Evolutionary conservation across 306 rosid genomes (phyloP).

Genomic region (Hylodesmum podocarpum): DNA sequence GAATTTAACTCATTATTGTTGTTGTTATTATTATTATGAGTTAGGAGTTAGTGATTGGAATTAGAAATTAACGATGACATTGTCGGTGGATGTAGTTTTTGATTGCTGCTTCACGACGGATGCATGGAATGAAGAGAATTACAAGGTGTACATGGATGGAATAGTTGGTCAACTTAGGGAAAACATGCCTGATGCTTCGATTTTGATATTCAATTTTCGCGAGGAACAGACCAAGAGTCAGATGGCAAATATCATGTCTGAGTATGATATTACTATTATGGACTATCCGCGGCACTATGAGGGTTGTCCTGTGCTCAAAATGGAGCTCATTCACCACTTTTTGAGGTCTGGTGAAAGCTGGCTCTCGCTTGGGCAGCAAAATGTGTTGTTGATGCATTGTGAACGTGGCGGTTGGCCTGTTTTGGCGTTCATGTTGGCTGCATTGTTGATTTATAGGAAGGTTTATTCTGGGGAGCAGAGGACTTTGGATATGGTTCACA

Average conservation of each 20-base stretch:
- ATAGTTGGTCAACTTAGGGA: constrained; percentile 66
- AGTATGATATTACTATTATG: constrained; percentile 85
- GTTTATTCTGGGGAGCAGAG: constrained; percentile 78
- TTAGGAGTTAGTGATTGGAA: constrained; percentile 11
- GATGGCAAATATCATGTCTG: constrained; percentile 61
- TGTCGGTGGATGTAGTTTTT: constrained; percentile 54
- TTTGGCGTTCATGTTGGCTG: constrained; percentile 88
- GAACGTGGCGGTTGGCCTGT: constrained; percentile 96
- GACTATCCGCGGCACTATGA: constrained; percentile 89
- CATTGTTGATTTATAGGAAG: constrained; percentile 74
- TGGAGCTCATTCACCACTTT: constrained; percentile 90
- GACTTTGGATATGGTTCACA: constrained; percentile 88
- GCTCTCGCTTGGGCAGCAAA: constrained; percentile 79
- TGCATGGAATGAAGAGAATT: constrained; percentile 74
- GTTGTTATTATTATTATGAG: not conserved
- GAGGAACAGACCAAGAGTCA: constrained; percentile 54
- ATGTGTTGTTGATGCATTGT: constrained; percentile 86
- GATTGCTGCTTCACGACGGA: constrained; percentile 88
- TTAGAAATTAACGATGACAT: not conserved
- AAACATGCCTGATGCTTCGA: constrained; percentile 63
- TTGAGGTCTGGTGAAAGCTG: constrained; percentile 91
- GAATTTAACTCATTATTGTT: constrained; percentile 5
- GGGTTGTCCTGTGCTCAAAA: constrained; percentile 75
- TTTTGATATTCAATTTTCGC: constrained; percentile 81
- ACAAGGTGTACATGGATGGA: constrained; percentile 59